These are phyloP conservation scores for Camellia lanceoleosa DNA, from an alignment of 148 eudicot species.

Conservation along the genomic window DNA sequence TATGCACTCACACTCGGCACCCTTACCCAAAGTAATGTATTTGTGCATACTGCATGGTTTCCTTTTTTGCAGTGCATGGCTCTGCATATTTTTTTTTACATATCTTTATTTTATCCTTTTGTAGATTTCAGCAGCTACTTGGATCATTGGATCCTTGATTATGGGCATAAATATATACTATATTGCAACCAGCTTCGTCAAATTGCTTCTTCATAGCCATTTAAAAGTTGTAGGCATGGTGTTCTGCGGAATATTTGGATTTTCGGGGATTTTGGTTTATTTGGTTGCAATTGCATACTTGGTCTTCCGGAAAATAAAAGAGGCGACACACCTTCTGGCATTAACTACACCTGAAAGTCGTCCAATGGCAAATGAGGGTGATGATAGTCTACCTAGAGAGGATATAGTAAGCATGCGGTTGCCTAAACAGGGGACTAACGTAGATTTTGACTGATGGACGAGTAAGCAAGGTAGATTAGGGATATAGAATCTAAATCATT, in stretches of 20 bases:
- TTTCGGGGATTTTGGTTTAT: constrained; percentile 62
- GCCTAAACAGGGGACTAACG: constrained; percentile 49
- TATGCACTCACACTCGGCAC: too few relatives aligned
- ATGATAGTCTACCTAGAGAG: constrained; percentile 53
- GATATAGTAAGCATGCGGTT: constrained; percentile 86
- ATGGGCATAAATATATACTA: constrained; percentile 89
- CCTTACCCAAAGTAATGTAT: too few relatives aligned
- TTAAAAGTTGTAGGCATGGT: constrained; percentile 41
- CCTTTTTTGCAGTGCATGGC: neutral
- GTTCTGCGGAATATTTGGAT: constrained; percentile 66
- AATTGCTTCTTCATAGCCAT: constrained; percentile 63
- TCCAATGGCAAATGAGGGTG: constrained; percentile 22
- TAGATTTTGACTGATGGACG: constrained; percentile 24
- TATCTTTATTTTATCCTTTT: neutral
- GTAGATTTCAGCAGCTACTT: constrained; percentile 80
- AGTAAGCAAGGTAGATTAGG: neutral
- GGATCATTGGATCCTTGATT: constrained; percentile 84
- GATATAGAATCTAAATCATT: neutral
- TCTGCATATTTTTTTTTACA: neutral
- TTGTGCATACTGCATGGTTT: neutral
- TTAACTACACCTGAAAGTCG: constrained; percentile 47
- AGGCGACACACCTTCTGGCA: constrained; percentile 52
- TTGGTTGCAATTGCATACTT: constrained; percentile 72
- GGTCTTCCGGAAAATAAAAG: constrained; percentile 63
- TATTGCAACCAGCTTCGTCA: constrained; percentile 59